Evolutionary conservation across 495 filamentous ascomycete genomes (phyloP).

Genomic region (Lasiosphaeris hirsuta): DNA sequence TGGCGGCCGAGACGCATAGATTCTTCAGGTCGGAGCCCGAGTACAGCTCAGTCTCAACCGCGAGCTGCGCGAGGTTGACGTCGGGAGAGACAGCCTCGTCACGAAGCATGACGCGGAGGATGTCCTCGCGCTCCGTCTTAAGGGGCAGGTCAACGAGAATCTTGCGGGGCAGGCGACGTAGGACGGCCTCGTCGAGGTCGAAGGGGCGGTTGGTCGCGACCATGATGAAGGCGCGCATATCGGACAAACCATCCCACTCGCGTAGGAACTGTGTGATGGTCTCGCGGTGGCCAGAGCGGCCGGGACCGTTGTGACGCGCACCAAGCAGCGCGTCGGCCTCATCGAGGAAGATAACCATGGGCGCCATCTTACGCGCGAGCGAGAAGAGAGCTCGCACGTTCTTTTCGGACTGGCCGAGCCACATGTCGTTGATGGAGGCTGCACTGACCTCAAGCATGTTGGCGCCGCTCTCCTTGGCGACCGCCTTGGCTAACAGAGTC

Average conservation of each 20-base stretch:
- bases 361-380: constrained; percentile 86
- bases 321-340: constrained; percentile 92
- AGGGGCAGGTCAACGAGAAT: constrained; percentile 86
- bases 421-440: constrained; percentile 88
- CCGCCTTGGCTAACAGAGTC: constrained; percentile 90
- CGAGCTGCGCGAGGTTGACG: constrained; percentile 68
- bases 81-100: constrained; percentile 66
- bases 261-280: constrained; percentile 95
- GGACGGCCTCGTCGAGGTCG: constrained; percentile 91
- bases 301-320: constrained; percentile 56
- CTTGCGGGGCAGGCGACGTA: constrained; percentile 77
- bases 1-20: constrained; percentile 81
- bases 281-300: constrained; percentile 70
- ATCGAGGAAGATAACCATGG: constrained; percentile 94
- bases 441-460: constrained; percentile 62
- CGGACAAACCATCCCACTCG: constrained; percentile 96
- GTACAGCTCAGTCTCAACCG: constrained; percentile 80
- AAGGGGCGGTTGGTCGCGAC: constrained; percentile 96
- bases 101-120: constrained; percentile 80
- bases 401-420: constrained; percentile 93
- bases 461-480: constrained; percentile 90
- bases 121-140: constrained; percentile 69
- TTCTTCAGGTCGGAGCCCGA: constrained; percentile 98
- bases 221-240: constrained; percentile 92
- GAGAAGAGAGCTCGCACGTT: constrained; percentile 92